These are phyloP conservation scores for Phaeomoniella chlamydospora DNA, from an alignment of 2,329 filamentous ascomycete genomes.

Conservation along the genomic window DNA sequence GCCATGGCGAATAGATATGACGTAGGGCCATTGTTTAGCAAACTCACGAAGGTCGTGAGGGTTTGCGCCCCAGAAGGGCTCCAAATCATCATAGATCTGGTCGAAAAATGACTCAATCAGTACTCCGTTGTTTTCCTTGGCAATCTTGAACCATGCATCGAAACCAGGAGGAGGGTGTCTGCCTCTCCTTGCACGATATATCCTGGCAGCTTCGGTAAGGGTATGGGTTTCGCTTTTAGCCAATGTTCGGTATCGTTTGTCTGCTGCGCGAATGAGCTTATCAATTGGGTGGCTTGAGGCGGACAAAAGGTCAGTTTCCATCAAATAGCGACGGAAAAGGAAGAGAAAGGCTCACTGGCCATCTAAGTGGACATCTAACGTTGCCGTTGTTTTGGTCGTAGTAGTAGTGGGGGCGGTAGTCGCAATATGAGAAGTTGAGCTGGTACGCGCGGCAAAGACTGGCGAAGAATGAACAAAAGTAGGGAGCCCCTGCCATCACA, in stretches of 20 bases:
- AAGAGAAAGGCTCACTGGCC: too few relatives aligned
- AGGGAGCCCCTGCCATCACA: too few relatives aligned
- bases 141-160: conserved; percentile 31
- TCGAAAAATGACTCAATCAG: conserved; percentile 37
- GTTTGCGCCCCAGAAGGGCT: conserved; percentile 32
- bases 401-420: too few relatives aligned
- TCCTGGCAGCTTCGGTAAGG: neutral
- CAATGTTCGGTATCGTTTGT: neutral
- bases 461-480: too few relatives aligned
- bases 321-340: too few relatives aligned
- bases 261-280: neutral
- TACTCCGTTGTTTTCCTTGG: conserved; percentile 23
- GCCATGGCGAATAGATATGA: conserved; percentile 26
- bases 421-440: too few relatives aligned
- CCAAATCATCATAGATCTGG: conserved; percentile 33
- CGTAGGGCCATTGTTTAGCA: conserved; percentile 20
- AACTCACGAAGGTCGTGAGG: conserved; percentile 25
- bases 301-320: too few relatives aligned
- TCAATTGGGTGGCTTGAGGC: conserved; percentile 1
- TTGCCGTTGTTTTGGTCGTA: too few relatives aligned
- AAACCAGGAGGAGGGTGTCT: conserved; percentile 36
- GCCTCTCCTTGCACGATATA: conserved; percentile 27
- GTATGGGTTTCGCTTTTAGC: neutral
- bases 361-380: too few relatives aligned
- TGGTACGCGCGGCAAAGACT: too few relatives aligned